phyloP scores from a whole-genome alignment of 345 rosid species.

The Eucalyptus paniculata region DNA sequence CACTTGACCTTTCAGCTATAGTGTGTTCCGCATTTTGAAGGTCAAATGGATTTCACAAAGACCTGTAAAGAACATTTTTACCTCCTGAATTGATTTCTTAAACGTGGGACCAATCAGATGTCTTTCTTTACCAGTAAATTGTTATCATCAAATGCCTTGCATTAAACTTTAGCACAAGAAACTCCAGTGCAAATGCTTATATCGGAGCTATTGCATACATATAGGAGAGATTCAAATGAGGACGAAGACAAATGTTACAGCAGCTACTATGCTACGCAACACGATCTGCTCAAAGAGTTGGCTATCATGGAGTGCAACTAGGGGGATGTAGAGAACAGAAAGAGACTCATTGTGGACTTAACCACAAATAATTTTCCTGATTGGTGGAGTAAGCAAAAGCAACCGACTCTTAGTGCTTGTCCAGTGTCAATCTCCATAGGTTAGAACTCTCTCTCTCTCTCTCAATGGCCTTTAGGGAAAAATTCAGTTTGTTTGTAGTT shows the following conservation, averaged over 20 bases:
- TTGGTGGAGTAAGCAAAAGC: slow-evolving; percentile 21
- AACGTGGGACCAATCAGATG: no score
- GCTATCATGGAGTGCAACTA: slow-evolving; percentile 11
- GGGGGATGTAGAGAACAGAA: slow-evolving; percentile 1
- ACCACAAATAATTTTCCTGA: slow-evolving; percentile 13
- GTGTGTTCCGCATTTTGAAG: no score
- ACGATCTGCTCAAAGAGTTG: slow-evolving; percentile 33
- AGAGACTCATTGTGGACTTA: slow-evolving; percentile 22
- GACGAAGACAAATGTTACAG: slow-evolving; percentile 16
- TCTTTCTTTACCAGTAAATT: no score
- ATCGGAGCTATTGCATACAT: neutral
- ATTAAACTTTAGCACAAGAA: neutral
- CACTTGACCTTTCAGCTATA: no score
- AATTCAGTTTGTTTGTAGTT: neutral
- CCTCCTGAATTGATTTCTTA: no score
- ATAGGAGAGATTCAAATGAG: slow-evolving; percentile 16
- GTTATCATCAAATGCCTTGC: neutral
- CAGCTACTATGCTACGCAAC: slow-evolving; percentile 27
- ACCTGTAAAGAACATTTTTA: no score
- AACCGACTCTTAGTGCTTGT: neutral
- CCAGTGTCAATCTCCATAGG: neutral
- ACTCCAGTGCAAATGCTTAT: neutral
- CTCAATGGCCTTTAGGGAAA: neutral
- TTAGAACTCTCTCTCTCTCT: neutral
- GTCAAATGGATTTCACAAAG: no score